These are phyloP conservation scores for Diaporthe citri DNA, from an alignment of 2,329 filamentous ascomycete species.

Conservation along the genomic window DNA sequence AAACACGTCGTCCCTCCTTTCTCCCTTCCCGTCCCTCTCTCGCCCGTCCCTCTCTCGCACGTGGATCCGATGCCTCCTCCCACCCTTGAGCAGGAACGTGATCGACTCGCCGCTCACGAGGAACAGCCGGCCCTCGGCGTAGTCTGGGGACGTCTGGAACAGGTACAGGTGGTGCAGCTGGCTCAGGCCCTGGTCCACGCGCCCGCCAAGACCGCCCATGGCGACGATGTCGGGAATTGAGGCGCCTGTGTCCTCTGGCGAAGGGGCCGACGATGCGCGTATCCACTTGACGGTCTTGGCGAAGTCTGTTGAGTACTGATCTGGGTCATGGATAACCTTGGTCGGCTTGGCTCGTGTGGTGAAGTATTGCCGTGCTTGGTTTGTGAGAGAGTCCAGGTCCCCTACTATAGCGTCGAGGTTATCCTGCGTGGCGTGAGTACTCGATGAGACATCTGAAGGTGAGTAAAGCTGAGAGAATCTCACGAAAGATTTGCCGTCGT, in stretches of 20 bases:
- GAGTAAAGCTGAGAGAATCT: background rate
- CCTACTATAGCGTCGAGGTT: constrained; percentile 83
- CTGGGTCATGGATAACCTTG: constrained; percentile 75
- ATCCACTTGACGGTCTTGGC: constrained; percentile 80
- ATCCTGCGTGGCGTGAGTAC: constrained; percentile 52
- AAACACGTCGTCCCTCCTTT: constrained; percentile 64
- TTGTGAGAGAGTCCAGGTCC: constrained; percentile 86
- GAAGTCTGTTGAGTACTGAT: constrained; percentile 93
- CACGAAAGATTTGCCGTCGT: constrained; percentile 52
- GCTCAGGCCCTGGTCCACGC: constrained; percentile 92
- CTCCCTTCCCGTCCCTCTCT: constrained; percentile 42
- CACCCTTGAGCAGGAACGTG: constrained; percentile 82
- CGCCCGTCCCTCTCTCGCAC: constrained; percentile 64
- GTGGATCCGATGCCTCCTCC: constrained; percentile 74
- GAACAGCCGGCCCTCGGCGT: constrained; percentile 73
- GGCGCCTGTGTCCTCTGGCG: background rate
- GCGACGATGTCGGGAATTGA: constrained; percentile 75
- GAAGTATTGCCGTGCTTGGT: constrained; percentile 76
- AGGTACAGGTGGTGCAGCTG: constrained; percentile 87
- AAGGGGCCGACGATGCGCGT: constrained; percentile 47
- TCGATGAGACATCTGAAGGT: background rate
- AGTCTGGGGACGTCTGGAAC: constrained; percentile 65
- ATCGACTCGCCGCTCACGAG: constrained; percentile 85
- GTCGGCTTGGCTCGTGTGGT: constrained; percentile 61
- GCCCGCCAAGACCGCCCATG: constrained; percentile 86